Percentiles rank a stretch among this genome's conserved stretches.
Conservation (phyloP, 768 basidiomycete species). For the Serendipita vermifera region DNA sequence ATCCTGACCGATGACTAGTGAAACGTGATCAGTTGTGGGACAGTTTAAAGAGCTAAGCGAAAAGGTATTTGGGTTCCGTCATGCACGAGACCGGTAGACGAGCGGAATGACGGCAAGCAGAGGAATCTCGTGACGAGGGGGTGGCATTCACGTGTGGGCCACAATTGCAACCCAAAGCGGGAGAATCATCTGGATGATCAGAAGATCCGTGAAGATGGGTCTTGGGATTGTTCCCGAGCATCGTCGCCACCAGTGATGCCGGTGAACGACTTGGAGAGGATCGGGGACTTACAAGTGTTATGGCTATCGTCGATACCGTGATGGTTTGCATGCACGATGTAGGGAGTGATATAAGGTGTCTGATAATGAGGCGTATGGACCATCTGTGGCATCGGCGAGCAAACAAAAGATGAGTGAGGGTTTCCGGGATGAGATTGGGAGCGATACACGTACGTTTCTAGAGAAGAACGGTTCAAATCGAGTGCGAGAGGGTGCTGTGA, state of each 20-base stretch:
- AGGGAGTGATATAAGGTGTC: conserved; percentile 78
- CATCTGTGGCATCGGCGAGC: conserved; percentile 31
- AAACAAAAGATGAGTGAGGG: not conserved
- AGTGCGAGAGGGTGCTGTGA: no score
- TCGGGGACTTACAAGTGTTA: conserved; percentile 17
- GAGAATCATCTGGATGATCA: conserved; percentile 8
- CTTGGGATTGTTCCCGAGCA: conserved; percentile 39
- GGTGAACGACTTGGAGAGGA: not conserved
- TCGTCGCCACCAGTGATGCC: conserved; percentile 11
- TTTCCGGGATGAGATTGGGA: no score
- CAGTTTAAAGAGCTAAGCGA: conserved; percentile 10
- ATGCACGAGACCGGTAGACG: conserved; percentile 5
- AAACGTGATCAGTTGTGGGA: not conserved
- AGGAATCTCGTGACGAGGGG: not conserved
- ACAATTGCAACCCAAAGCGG: not conserved
- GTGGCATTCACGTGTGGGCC: conserved; percentile 1
- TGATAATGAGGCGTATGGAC: conserved; percentile 37
- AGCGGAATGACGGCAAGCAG: not conserved
- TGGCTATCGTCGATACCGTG: conserved; percentile 45
- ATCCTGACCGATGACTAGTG: conserved; percentile 76
- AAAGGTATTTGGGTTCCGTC: conserved; percentile 2
- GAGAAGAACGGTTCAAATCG: no score
- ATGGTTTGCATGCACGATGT: conserved; percentile 74
- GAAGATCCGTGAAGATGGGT: conserved; percentile 13
- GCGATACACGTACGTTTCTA: no score